phyloP scores from a whole-genome alignment of 768 basidiomycete species.

The Pholiota molesta region DNA sequence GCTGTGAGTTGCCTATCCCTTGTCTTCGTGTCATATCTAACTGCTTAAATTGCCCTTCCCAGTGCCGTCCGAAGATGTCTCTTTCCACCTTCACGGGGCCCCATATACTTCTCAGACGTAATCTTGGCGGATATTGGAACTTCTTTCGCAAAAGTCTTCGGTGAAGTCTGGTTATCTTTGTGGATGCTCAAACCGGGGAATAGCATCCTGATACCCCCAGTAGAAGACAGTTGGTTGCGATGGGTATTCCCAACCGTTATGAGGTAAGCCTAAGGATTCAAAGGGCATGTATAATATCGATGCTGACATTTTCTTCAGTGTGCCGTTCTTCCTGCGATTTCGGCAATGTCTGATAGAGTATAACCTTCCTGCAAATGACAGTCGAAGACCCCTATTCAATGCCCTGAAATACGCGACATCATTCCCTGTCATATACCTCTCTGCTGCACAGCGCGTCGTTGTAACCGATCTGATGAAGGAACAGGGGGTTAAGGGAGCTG shows the following conservation, averaged over 20 bases:
- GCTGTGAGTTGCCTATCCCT: slow-evolving; percentile 53
- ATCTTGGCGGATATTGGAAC: slow-evolving; percentile 95
- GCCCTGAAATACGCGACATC: slow-evolving; percentile 96
- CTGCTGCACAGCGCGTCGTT: slow-evolving; percentile 84
- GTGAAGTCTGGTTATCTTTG: slow-evolving; percentile 89
- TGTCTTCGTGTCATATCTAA: slow-evolving; percentile 10
- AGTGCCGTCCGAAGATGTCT: slow-evolving; percentile 81
- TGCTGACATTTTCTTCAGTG: slow-evolving; percentile 34
- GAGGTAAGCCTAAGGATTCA: slow-evolving; percentile 56
- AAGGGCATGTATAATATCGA: neutral
- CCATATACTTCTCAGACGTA: slow-evolving; percentile 88
- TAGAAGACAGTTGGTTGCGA: slow-evolving; percentile 61
- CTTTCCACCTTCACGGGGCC: slow-evolving; percentile 57
- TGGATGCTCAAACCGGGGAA: slow-evolving; percentile 88
- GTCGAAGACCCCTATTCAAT: slow-evolving; percentile 80
- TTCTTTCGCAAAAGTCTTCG: slow-evolving; percentile 95
- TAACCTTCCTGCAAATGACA: slow-evolving; percentile 59
- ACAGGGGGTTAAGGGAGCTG: slow-evolving; percentile 45
- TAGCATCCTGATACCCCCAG: slow-evolving; percentile 67
- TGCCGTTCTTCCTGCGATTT: slow-evolving; percentile 90
- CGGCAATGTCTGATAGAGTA: slow-evolving; percentile 95
- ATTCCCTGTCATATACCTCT: slow-evolving; percentile 94
- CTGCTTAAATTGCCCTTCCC: slow-evolving; percentile 5
- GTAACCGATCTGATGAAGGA: slow-evolving; percentile 57
- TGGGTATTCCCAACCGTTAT: slow-evolving; percentile 86